Percentiles rank a stretch among this genome's conserved stretches.
Evolutionary conservation across 495 filamentous ascomycete genomes (phyloP).

Genomic region (Penicillium steckii): DNA sequence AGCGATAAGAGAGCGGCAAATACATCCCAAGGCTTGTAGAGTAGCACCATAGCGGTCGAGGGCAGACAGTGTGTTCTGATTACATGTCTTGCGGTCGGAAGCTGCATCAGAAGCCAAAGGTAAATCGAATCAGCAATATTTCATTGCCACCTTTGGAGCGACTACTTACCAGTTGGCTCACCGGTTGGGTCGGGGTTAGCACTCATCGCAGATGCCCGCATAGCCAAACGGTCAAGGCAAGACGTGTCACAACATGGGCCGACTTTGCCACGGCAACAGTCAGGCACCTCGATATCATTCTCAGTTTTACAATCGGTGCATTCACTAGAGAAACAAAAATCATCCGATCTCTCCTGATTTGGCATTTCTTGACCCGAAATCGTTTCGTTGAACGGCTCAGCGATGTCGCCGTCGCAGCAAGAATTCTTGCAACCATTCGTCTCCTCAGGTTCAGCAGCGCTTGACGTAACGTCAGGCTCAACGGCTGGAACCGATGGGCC

Average conservation of each 20-base stretch:
- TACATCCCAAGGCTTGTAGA: conserved; percentile 51
- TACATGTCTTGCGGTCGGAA: conserved; percentile 24
- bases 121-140: neutral
- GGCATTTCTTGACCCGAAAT: neutral
- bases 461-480: neutral
- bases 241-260: conserved; percentile 37
- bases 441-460: neutral
- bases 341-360: neutral
- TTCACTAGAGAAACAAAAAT: conserved; percentile 1
- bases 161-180: conserved; percentile 6
- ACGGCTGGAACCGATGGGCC: neutral
- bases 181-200: neutral
- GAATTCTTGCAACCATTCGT: neutral
- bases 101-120: conserved; percentile 8
- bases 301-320: neutral
- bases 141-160: neutral
- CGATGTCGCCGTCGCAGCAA: neutral
- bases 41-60: conserved; percentile 36
- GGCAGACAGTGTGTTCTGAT: conserved; percentile 27
- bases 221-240: conserved; percentile 48
- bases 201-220: conserved; percentile 33
- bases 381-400: neutral
- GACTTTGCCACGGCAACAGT: conserved; percentile 39
- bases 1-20: conserved; percentile 52
- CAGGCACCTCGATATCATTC: conserved; percentile 7